phyloP scores from a whole-genome alignment of 768 basidiomycete genomes.

The Chalciporus pseudorubinellus region DNA sequence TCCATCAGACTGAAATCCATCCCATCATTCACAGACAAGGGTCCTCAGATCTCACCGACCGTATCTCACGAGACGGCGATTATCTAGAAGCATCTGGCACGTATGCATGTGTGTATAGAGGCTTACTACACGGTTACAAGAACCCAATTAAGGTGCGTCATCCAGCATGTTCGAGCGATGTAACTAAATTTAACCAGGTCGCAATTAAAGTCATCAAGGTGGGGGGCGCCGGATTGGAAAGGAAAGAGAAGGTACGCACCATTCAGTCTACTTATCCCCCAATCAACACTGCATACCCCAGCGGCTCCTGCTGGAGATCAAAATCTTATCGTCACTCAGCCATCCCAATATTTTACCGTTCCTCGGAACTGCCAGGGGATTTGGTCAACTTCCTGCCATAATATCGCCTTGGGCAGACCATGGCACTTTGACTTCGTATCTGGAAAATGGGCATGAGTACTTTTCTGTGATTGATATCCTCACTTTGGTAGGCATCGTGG shows the following conservation, averaged over 20 bases:
- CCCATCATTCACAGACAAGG: no score
- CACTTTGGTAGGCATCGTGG: conserved; percentile 11
- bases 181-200: not conserved
- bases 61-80: no score
- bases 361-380: conserved; percentile 18
- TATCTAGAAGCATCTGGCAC: no score
- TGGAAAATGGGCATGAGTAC: not conserved
- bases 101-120: not conserved
- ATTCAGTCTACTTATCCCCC: no score
- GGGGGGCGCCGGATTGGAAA: conserved; percentile 1
- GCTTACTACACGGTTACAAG: not conserved
- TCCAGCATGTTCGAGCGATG: not conserved
- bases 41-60: no score
- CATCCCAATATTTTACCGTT: conserved; percentile 26
- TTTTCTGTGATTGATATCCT: conserved; percentile 7
- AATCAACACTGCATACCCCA: not conserved
- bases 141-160: not conserved
- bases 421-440: conserved; percentile 21
- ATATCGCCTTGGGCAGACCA: conserved; percentile 27
- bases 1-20: no score
- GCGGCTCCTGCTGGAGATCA: conserved; percentile 22
- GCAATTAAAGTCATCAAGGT: not conserved
- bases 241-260: conserved; percentile 1
- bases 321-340: conserved; percentile 19
- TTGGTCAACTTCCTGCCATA: conserved; percentile 23